These are phyloP conservation scores for Elsinoe arachidis DNA, from an alignment of 2,329 filamentous ascomycete species.

Conservation along the genomic window DNA sequence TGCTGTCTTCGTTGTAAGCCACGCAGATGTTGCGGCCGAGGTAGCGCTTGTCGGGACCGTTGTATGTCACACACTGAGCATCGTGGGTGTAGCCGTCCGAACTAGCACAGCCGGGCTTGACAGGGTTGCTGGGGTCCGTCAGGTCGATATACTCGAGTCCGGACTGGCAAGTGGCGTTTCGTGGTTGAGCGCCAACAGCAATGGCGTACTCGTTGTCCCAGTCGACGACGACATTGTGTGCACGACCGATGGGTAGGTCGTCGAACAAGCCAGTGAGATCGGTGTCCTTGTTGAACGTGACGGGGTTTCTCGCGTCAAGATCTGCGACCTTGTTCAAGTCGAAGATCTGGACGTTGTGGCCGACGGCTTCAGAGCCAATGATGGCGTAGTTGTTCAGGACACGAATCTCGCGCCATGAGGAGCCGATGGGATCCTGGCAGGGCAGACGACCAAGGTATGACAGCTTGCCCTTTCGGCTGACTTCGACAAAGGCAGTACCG, in stretches of 20 bases:
- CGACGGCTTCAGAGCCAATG: slow-evolving; percentile 37
- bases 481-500: slow-evolving; percentile 47
- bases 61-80: slow-evolving; percentile 47
- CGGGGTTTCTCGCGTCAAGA: slow-evolving; percentile 38
- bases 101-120: slow-evolving; percentile 41
- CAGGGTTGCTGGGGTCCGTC: slow-evolving; percentile 41
- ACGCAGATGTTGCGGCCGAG: slow-evolving; percentile 43
- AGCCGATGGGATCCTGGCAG: slow-evolving; percentile 38
- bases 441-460: slow-evolving; percentile 46
- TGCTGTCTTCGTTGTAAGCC: slow-evolving; percentile 43
- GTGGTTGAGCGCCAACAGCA: slow-evolving; percentile 33
- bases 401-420: slow-evolving; percentile 47
- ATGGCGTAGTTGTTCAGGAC: slow-evolving; percentile 36
- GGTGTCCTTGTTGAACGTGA: slow-evolving; percentile 36
- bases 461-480: slow-evolving; percentile 43
- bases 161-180: slow-evolving; percentile 37
- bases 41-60: slow-evolving; percentile 40
- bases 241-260: slow-evolving; percentile 38
- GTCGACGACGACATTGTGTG: slow-evolving; percentile 47
- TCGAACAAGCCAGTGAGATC: slow-evolving; percentile 36
- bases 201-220: slow-evolving; percentile 43
- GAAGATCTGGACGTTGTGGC: slow-evolving; percentile 55
- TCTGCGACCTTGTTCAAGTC: slow-evolving; percentile 47
- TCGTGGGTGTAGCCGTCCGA: slow-evolving; percentile 50
- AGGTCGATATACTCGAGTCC: slow-evolving; percentile 49